These are phyloP conservation scores for Paraphysoderma sedebokerense DNA, from an alignment of 371 early-diverging fungal genomes.

Conservation along the genomic window DNA sequence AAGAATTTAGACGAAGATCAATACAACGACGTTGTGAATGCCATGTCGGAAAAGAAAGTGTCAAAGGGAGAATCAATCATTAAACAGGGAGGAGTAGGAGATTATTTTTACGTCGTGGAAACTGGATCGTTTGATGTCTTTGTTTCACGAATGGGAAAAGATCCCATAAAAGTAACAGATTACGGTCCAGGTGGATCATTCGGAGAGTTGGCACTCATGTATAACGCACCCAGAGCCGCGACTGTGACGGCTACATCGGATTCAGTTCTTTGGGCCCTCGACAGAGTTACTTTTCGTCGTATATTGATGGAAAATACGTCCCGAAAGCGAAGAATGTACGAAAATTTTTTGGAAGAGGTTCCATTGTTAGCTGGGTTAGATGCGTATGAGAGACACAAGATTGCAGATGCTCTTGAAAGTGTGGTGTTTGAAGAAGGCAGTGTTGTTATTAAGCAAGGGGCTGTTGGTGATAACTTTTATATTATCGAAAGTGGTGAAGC, in stretches of 20 bases:
- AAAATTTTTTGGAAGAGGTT: constrained; percentile 77
- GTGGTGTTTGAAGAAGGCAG: constrained; percentile 62
- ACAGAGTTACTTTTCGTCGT: constrained; percentile 84
- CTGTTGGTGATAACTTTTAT: constrained; percentile 39
- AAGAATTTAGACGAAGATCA: constrained; percentile 91
- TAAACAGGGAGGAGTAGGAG: constrained; percentile 90
- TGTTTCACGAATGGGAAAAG: constrained; percentile 26
- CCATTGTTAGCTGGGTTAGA: constrained; percentile 65
- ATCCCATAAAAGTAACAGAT: constrained; percentile 45
- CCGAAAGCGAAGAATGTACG: constrained; percentile 82
- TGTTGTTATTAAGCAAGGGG: constrained; percentile 73
- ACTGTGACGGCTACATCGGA: constrained; percentile 76
- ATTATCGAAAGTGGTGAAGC: constrained; percentile 86
- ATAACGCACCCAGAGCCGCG: constrained; percentile 88
- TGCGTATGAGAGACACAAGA: constrained; percentile 82
- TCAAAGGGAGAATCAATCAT: constrained; percentile 59
- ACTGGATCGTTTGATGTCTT: constrained; percentile 85
- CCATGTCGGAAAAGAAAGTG: constrained; percentile 85
- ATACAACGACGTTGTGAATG: constrained; percentile 82
- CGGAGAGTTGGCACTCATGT: constrained; percentile 96
- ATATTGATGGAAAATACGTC: constrained; percentile 88
- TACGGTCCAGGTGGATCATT: constrained; percentile 76
- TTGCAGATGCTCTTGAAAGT: constrained; percentile 83
- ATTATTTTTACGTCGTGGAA: constrained; percentile 95
- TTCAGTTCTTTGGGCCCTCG: constrained; percentile 83